Conservation (phyloP, 2,329 filamentous ascomycete species). For the Ophiocordyceps sinensis region DNA sequence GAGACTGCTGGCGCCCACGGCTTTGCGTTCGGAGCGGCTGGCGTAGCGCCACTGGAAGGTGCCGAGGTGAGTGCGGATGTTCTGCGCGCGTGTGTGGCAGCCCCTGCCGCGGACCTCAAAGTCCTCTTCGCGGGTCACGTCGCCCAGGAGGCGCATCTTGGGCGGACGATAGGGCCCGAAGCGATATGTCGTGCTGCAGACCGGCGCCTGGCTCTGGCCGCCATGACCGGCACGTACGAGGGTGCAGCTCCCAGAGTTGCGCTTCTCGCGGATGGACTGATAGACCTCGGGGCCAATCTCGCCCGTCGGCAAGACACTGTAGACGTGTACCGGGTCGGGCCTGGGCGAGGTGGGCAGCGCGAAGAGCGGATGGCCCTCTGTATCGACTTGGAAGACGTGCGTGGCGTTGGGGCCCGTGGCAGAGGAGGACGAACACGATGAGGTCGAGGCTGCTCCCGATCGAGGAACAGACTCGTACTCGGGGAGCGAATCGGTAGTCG, state of each 20-base stretch:
- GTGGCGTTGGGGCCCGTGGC: conserved; percentile 24
- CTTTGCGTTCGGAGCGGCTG: conserved; percentile 28
- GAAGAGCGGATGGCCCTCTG: conserved; percentile 26
- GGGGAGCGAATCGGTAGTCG: conserved; percentile 12
- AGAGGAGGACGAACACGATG: conserved; percentile 5
- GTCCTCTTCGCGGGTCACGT: conserved; percentile 9
- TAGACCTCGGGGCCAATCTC: conserved; percentile 29
- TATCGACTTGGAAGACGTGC: conserved; percentile 32
- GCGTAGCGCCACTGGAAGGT: conserved; percentile 43
- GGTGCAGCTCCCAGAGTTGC: conserved; percentile 31
- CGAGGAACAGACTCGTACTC: conserved; percentile 8
- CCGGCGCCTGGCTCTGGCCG: conserved; percentile 11
- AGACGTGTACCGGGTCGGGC: conserved; percentile 27
- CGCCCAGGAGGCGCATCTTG: conserved; percentile 18
- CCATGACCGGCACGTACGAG: conserved; percentile 29
- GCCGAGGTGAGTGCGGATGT: conserved; percentile 32
- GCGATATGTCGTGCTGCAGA: conserved; percentile 40
- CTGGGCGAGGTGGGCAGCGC: conserved; percentile 24
- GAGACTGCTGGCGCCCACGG: conserved; percentile 23
- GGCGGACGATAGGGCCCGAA: conserved; percentile 40
- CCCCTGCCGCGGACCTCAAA: conserved; percentile 17
- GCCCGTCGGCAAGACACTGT: conserved; percentile 23
- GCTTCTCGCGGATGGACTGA: conserved; percentile 31
- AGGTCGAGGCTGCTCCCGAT: conserved; percentile 1
- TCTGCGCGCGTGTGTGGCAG: conserved; percentile 29